Base-by-base conservation (phyloP, 495 filamentous ascomycete species). In the Haplographium delicatum region DNA sequence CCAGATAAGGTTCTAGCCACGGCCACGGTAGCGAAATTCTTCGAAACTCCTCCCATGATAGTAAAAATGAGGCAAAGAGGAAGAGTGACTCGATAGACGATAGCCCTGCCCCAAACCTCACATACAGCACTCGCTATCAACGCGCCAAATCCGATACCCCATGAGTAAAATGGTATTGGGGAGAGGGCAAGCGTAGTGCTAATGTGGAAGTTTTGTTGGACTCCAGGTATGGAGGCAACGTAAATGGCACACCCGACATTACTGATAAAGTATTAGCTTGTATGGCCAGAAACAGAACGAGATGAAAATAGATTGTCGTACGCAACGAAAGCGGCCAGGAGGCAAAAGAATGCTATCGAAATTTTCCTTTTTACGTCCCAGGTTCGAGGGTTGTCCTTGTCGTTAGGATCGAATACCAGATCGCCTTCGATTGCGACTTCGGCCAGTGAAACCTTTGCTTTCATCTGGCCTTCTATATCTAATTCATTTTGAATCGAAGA, bases 1-100 rank as follows among this genome's bases (percentile, higher is more conserved):
- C 81, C 84, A 0, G 82, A 78, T 8, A 88, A 62, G 57, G 83
- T 75, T 6, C 83, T 71, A 30, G 74, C 74, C 35, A 81, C 61
- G 9, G 74, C 62, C 8, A 86, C 62, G 0, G 69, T 67, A n/a
- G 66, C 74, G 38, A 86, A 75, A 15, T 63, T 75, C 10, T 71
- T 66, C 3, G 79, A 72, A 11, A 79, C 64, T 0, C 73, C 80
- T 9, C 75, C 72, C 16, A 82, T 82, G 7, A 86, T 53, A 0
- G 73, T 76, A 63, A 87, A 88, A 3, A 85, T 59, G n/a, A 73
- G 70, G 34, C 67, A 74, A 0, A 81, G 20, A 0, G 77, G 77
- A 0, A 73, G 56, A 1, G 70, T 61, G 2, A 61, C 31, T 15
- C 76, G 30, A 53, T 75, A 84, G 35, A 84, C 69, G 10, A 68